phyloP scores from a whole-genome alignment of 2,329 filamentous ascomycete species.

The Tolypocladium endophyticum region DNA sequence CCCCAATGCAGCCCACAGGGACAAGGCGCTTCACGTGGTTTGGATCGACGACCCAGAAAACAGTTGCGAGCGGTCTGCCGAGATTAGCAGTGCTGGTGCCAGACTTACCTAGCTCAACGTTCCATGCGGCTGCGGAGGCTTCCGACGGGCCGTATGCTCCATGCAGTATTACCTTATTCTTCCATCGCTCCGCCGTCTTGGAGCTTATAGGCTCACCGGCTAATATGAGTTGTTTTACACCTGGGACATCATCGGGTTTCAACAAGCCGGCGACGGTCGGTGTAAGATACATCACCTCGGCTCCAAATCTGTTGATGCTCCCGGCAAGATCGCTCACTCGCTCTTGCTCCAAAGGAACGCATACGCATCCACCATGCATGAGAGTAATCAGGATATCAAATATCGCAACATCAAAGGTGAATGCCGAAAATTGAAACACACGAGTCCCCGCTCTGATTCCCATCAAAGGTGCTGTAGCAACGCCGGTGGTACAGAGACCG shows the following conservation, averaged over 20 bases:
- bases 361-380: constrained; percentile 8
- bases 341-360: constrained; percentile 8
- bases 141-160: constrained; percentile 2
- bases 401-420: constrained; percentile 9
- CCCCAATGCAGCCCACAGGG: constrained; percentile 19
- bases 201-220: constrained; percentile 1
- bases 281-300: constrained; percentile 3
- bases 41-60: constrained; percentile 18
- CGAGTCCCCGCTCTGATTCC: constrained; percentile 3
- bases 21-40: constrained; percentile 11
- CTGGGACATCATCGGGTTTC: background rate
- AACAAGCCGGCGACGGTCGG: constrained; percentile 6
- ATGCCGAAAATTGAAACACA: constrained; percentile 10
- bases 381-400: constrained; percentile 9
- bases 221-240: constrained; percentile 1
- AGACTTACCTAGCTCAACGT: background rate
- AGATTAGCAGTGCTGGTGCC: background rate
- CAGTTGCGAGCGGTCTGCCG: background rate
- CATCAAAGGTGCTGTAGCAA: background rate
- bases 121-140: background rate
- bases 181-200: background rate
- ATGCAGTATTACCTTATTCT: background rate
- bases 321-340: constrained; percentile 7
- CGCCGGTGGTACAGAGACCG: constrained; percentile 3
- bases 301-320: constrained; percentile 3